Base-by-base conservation (phyloP, 352 stramenopile species). In the Pythium aquatile region DNA sequence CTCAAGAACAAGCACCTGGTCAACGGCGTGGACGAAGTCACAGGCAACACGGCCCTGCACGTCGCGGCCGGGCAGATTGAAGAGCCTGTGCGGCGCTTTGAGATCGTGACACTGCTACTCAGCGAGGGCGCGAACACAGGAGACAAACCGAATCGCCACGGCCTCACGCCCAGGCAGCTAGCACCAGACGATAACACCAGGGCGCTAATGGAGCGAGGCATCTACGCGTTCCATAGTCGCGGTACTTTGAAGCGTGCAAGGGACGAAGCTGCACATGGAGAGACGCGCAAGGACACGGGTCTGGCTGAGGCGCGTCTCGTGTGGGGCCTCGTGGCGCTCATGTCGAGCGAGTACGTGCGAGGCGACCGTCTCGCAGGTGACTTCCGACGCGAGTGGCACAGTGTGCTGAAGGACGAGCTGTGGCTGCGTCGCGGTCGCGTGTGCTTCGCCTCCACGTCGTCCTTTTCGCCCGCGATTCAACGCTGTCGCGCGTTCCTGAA, bases 41-140 rank as follows among this genome's bases (percentile, higher is more conserved):
- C 78, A 8, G 83, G 83, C 8, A 86, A 88, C 65, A 83, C 83
- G 6, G 69, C 80, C 11, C 71, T 91, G 1, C 80, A 90, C 48
- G 69, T 87, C 6, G 83, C 62, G 13, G 53, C 37, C 5, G 65
- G 74, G 1, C 80, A 87, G 48, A 56, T 88, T 0, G 80, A 90
- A 29, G 83, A 90, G 26, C 24, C 56, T 7, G 71, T 74, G 37
- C 74, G 76, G 1, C 77, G 83, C 1, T 24, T 83, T 1, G 83
- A 88, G 11, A 66, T 88, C 37, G 6, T 79, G 0, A 65, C 59
- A 2, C 20, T 90, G 28, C 67, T 91, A 11, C 54, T 91, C 13
- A 88, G 77, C 33, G 80, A 91, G 59, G 83, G 83, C 5, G 80
- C 83, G 0, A 59, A 63, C 3, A 83, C 72, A 24, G 61, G 72